Conservation (phyloP, 257 asterid species). For the Fraxinus anomala region DNA sequence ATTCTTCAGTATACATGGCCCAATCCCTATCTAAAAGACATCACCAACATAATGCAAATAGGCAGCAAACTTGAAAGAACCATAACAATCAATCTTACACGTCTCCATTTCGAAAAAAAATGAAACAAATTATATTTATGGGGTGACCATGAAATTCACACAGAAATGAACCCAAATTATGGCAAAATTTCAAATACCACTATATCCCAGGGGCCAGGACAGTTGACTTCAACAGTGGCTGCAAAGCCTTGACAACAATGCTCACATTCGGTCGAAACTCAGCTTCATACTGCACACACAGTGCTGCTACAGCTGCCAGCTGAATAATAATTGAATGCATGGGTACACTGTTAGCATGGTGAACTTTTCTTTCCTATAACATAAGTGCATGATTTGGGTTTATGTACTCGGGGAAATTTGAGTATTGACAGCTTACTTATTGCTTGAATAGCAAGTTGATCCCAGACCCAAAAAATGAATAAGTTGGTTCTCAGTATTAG, state of each 20-base stretch:
- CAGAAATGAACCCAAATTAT: conserved; percentile 10
- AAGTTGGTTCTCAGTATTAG: neutral
- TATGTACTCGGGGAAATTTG: neutral
- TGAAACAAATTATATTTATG: neutral
- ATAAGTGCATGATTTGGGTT: neutral
- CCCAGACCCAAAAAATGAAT: neutral
- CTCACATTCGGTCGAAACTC: conserved; percentile 48
- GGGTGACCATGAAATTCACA: neutral
- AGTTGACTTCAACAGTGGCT: conserved; percentile 35
- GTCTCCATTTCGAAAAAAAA: neutral
- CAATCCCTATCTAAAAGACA: conserved; percentile 7
- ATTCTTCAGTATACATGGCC: neutral
- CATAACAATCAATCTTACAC: neutral
- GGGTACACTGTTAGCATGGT: conserved; percentile 1
- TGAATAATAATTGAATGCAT: conserved; percentile 7
- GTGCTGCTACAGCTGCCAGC: conserved; percentile 50
- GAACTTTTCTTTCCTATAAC: neutral
- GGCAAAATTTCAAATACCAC: conserved; percentile 6
- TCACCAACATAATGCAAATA: conserved; percentile 2
- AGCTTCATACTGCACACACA: conserved; percentile 43
- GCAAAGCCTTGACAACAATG: conserved; percentile 46
- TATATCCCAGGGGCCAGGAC: conserved; percentile 29
- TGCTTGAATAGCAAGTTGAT: neutral
- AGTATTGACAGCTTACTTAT: neutral
- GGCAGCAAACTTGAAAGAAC: neutral